Base-by-base conservation (phyloP, 2,329 filamentous ascomycete species). In the Zelopaecilomyces penicillatus region DNA sequence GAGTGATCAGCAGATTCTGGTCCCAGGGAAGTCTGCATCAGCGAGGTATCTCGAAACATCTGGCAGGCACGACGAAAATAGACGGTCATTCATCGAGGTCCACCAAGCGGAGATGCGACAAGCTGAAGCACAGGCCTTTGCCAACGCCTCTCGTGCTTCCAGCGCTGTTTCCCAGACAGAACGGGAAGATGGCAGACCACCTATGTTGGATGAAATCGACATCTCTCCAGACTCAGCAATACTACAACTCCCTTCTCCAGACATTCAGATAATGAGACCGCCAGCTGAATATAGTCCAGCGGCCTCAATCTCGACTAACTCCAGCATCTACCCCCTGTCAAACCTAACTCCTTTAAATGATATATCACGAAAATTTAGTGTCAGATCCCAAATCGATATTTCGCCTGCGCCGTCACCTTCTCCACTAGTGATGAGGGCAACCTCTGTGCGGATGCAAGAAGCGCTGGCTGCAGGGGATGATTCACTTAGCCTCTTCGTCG, bases 401-500 rank as follows among this genome's bases (percentile, higher is more conserved):
- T 27, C 42, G n/a, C 35, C 46, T 11, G 36, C 42, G 12, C 30
- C 45, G 5, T 38, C 44, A 1, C 52, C 57, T 11, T 50, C 56
- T 30, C 55, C 57, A 36, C 50, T 61, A 44, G 52, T 59, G 9
- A 51, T 60, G 28, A 54, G 57, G 45, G 59, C 64, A 39, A 53
- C 59, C 4, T 65, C 67, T 4, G 56, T 67, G n/a, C 66, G 62
- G 42, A 48, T 72, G 30, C 65, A 65, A 5, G 73, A 76, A 42
- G 63, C 60, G 0, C 58, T 65, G 8, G 53, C 73, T 4, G 67
- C 75, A n/a, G 69, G 70, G 3, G 81, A 85, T 41, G 79, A 82
- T 44, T 83, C 87, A 0, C 72, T 90, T 41, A 65, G 74, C 6
- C 76, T 82, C 9, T 95, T 95, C 59, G 76, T 80, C 4, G 61